Base-by-base conservation (phyloP, 257 asterid genomes). In the Solanum ahanhuiri region DNA sequence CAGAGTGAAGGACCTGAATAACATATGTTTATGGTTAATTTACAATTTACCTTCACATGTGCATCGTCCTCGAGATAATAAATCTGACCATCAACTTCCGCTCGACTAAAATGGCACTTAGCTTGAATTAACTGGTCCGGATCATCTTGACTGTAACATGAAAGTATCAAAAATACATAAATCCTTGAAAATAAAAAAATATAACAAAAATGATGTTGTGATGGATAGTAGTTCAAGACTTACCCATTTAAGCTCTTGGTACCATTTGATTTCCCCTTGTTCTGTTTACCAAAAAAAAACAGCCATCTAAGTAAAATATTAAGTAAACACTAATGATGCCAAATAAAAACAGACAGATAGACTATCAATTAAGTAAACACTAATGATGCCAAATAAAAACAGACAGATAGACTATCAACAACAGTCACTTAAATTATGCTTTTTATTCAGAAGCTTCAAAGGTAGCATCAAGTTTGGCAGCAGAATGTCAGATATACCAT, bases 11-110 rank as follows among this genome's bases (percentile, higher is more conserved):
- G 67, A 81, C 10, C 64, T n/a, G 4, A 18, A 28, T 81, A 28
- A 17, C 67, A 9, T 45, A 17, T 9, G 67, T 3, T 8, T 5
- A 79, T 25, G 43, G 30, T 28, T 18, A 48, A 11, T 81, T 81
- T 81, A 28, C 18, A 28, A 5, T 4, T 86, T 35, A 95, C 98
- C 97, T 90, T 81, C 2, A 94, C 98, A 67, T 48, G 76, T 9
- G 98, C 97, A 88, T 96, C 94, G 84, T 96, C 99, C 35, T 87
- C 92, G n/a, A 95, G 87, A 25, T 12, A 58, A 87, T 64, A 96
- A 82, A 88, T 67, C 25, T 88, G 91, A 1, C 93, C 95, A 86
- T 96, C 99, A 57, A 93, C 96, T 34, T 86, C 81, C 0, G 95
- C 95, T 87, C 87, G 85, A 2, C 79, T n/a, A 88, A 83, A 96